Conservation (phyloP, 2,329 filamentous ascomycete species). For the Aspergillus awamori region DNA sequence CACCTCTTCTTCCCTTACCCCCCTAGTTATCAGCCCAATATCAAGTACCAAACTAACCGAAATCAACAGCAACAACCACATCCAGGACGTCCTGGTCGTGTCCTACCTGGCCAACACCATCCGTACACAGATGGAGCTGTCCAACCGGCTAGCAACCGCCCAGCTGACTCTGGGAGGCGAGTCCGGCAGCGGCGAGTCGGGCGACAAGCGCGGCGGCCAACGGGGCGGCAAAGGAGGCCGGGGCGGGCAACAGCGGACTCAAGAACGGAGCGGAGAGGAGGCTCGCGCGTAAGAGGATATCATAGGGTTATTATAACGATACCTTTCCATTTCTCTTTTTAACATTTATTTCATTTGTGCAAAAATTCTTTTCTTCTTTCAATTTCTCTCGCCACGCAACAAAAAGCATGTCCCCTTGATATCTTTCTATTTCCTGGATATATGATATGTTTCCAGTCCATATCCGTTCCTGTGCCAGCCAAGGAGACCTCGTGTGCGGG, state of each 20-base stretch:
- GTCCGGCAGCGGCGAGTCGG: constrained; percentile 37
- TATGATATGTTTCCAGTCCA: too few species aligned
- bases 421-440: too few species aligned
- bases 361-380: constrained; percentile 12
- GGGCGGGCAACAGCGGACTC: constrained; percentile 42
- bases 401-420: background rate
- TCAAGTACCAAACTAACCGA: constrained; percentile 31
- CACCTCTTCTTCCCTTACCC: background rate
- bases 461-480: too few species aligned
- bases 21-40: constrained; percentile 13
- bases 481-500: too few species aligned
- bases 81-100: constrained; percentile 97
- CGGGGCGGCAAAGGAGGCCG: constrained; percentile 49
- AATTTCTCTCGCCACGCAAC: constrained; percentile 4
- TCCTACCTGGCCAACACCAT: constrained; percentile 98
- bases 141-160: constrained; percentile 87
- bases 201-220: constrained; percentile 40
- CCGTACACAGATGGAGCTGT: constrained; percentile 97
- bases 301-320: constrained; percentile 25
- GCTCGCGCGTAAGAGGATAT: constrained; percentile 36
- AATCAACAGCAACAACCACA: constrained; percentile 81
- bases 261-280: constrained; percentile 43
- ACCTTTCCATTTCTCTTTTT: constrained; percentile 23
- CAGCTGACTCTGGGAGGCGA: constrained; percentile 62
- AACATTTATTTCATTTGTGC: constrained; percentile 6